Evolutionary conservation across 345 rosid species (phyloP).

Genomic region (Litchi chinensis): DNA sequence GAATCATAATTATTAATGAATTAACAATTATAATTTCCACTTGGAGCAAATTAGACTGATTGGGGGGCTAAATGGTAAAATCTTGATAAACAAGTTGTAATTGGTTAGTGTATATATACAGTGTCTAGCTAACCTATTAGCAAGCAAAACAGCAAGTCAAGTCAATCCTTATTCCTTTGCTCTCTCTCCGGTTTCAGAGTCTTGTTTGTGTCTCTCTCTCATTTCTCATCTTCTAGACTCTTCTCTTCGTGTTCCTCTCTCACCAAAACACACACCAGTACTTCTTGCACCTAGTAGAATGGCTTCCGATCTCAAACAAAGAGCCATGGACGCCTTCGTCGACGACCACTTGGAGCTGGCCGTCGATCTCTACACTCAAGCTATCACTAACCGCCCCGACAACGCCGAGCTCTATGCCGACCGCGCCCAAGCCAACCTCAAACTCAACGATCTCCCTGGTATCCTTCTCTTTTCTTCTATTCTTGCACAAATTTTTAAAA

Average conservation of each 20-base stretch:
- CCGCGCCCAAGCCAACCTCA: constrained; percentile 91
- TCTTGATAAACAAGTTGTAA: no score
- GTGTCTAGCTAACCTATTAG: neutral
- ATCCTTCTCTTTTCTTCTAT: neutral
- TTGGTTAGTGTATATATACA: no score
- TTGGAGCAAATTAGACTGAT: no score
- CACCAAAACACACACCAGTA: neutral
- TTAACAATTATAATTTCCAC: no score
- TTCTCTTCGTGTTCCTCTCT: constrained; percentile 18
- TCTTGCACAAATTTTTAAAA: neutral
- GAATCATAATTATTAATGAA: no score
- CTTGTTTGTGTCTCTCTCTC: neutral
- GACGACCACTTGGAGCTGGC: constrained; percentile 91
- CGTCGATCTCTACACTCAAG: constrained; percentile 75
- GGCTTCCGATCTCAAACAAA: constrained; percentile 70
- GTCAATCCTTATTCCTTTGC: neutral
- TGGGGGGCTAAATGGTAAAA: no score
- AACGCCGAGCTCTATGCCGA: constrained; percentile 74
- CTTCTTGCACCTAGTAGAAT: constrained; percentile 17
- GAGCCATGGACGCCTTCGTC: constrained; percentile 85
- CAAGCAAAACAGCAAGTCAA: neutral
- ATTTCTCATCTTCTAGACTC: constrained; percentile 20
- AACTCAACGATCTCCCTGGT: constrained; percentile 78
- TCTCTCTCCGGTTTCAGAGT: neutral
- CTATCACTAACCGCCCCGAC: constrained; percentile 62